These are phyloP conservation scores for Waitea zeae DNA, from an alignment of 1,284 basidiomycete species.

Conservation along the genomic window DNA sequence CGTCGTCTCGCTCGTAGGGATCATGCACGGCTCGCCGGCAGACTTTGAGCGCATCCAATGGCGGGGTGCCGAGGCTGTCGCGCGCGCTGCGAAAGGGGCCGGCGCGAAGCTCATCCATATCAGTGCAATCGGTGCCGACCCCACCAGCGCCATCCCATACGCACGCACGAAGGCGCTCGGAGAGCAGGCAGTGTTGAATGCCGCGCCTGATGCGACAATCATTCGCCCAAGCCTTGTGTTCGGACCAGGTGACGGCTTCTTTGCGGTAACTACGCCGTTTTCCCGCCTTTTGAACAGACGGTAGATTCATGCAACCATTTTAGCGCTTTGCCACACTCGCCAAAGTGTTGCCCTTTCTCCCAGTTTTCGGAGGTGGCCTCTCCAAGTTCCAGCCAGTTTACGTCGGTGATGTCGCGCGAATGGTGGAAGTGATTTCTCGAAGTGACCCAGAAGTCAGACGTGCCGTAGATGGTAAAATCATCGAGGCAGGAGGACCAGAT, in stretches of 20 bases:
- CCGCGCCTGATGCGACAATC: slow-evolving; percentile 37
- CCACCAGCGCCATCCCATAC: slow-evolving; percentile 28
- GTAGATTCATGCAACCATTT: slow-evolving; percentile 1
- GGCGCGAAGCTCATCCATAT: slow-evolving; percentile 42
- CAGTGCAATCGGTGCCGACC: slow-evolving; percentile 42
- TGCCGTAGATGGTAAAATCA: slow-evolving; percentile 31
- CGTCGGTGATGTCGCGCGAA: slow-evolving; percentile 41
- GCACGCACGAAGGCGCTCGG: slow-evolving; percentile 45
- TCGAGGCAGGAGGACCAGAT: slow-evolving; percentile 56
- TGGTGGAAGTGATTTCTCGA: slow-evolving; percentile 40
- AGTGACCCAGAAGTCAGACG: slow-evolving; percentile 20
- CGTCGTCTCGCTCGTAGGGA: slow-evolving; percentile 47
- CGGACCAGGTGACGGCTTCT: slow-evolving; percentile 57
- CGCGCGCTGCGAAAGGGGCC: slow-evolving; percentile 22
- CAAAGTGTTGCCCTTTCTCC: slow-evolving; percentile 43
- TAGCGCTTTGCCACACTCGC: slow-evolving; percentile 46
- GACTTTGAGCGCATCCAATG: slow-evolving; percentile 44
- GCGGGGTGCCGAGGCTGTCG: slow-evolving; percentile 48
- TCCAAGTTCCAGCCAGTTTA: slow-evolving; percentile 57
- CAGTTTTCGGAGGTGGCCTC: slow-evolving; percentile 51
- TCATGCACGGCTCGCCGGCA: slow-evolving; percentile 34
- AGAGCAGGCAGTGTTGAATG: slow-evolving; percentile 29
- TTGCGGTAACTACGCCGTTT: slow-evolving; percentile 27
- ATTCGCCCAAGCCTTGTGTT: slow-evolving; percentile 55
- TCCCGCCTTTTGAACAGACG: no score